Base-by-base conservation (phyloP, 1,139 yeast genomes). In the Magnusiomyces clavatus region DNA sequence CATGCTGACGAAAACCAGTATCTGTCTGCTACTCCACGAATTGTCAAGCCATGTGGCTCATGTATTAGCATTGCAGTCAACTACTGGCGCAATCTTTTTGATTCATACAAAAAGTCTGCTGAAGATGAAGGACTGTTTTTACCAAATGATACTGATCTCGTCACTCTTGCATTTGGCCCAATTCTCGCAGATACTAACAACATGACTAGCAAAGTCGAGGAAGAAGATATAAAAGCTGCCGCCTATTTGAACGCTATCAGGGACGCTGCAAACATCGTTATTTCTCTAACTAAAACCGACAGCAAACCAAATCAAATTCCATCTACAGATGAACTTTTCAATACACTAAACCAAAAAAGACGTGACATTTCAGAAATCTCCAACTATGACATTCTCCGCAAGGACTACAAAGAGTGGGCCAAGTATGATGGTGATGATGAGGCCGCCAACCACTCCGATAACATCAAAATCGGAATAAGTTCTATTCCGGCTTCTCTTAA, bases 321-420 rank as follows among this genome's bases (percentile, higher is more conserved):
- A 63, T 64, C 69, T 12, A 64, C 66, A 6, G 31, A 24, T 8
- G 6, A 24, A 24, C 31, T 24, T 24, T 24, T 24, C 8, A 4
- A 24, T 5, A 24, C 31, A 24, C 66, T 86, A 49, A 77, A 77
- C 54, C 58, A 61, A 3, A 80, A 82, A 12, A 88, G 87, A 65
- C 76, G 77, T 55, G 82, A 87, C 61, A 71, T 88, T 48, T 64
- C 67, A 1, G 88, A 87, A 0, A 72, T 89, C 49, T 62, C 77
- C 1, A 69, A 81, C 12, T 62, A 64, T 5, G 95, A 87, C 51
- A 67, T 90, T 14, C 71, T 90, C 47, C 72, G 83, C 46, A 89
- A 88, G 65, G 98, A 90, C 64, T 90, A 86, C 67, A 90, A 90
- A 63, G 83, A 81, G 60, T 89, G 85, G 71, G 29, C 51, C 14